phyloP scores from a whole-genome alignment of 768 basidiomycete genomes.

The Mycena latifolia region DNA sequence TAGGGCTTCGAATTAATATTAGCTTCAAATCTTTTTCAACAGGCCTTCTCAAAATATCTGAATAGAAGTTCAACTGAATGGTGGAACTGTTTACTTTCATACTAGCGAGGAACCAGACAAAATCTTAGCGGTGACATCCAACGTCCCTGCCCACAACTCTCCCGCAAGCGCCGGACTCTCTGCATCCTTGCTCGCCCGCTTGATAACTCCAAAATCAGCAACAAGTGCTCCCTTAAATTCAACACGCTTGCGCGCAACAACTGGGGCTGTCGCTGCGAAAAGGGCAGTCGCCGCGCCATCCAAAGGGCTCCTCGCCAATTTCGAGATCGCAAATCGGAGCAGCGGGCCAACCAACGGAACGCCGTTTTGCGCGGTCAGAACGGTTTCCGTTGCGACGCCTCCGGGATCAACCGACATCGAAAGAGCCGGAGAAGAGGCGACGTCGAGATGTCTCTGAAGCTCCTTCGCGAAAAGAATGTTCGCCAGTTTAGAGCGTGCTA shows the following conservation, averaged over 20 bases:
- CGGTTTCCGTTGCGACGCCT: constrained; percentile 13
- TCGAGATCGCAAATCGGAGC: background rate
- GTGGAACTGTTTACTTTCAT: too few relatives aligned
- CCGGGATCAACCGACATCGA: constrained; percentile 3
- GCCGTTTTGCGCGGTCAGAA: background rate
- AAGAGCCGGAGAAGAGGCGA: constrained; percentile 32
- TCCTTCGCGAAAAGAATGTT: constrained; percentile 58
- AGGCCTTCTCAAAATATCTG: too few relatives aligned
- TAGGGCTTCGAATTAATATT: too few relatives aligned
- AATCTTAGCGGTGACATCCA: background rate
- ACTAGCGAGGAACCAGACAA: background rate
- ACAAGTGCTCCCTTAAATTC: constrained; percentile 2
- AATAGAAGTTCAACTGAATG: too few relatives aligned
- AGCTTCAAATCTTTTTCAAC: too few relatives aligned
- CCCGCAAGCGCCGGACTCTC: background rate
- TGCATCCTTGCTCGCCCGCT: background rate
- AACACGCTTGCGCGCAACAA: background rate
- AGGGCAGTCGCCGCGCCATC: constrained; percentile 9
- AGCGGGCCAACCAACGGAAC: background rate
- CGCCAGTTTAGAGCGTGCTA: constrained; percentile 62
- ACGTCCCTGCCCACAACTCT: background rate
- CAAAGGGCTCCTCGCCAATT: constrained; percentile 1
- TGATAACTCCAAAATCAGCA: background rate
- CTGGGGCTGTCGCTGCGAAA: constrained; percentile 4
- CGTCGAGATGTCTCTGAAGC: constrained; percentile 58